Evolutionary conservation across 1,139 yeast genomes (phyloP), one percentile per base, ranked within the genome.

Genomic region (Candida mesenterica): DNA sequence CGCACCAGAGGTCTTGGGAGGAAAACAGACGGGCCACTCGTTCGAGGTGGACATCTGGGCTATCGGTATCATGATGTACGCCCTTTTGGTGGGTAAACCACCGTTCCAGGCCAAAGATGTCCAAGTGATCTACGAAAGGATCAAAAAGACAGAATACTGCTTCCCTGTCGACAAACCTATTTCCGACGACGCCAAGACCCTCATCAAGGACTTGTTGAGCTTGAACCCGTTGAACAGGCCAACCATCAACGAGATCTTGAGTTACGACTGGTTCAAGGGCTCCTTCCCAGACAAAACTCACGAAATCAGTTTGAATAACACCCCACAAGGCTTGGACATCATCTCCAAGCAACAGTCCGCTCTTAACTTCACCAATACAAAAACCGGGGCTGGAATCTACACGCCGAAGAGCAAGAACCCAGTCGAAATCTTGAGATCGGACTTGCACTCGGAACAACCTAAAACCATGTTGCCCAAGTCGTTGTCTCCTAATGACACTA

Each of bases 11-110:
- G 96, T 92, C 12, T 70, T 92, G 45, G 86, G 89, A 32, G 96
- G 96, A 18, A 87, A 88, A 53, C 77, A 74, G 37, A 79, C 83
- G 20, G 97, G 97, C 3, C 97, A 92, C 61, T 81, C 95, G 39
- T 89, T 81, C 55, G 96, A 89, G 59, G 97, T 89, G 28, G 98
- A 92, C 59, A 78, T 88, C 47, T 92, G 98, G 98, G 95, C 97
- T 5, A 80, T 89, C 49, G 98, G 98, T 42, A 87, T 92, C 41
- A 92, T 92, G 88, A 73, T 92, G 69, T 92, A 84, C 55, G 95
- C 97, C 4, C 74, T 92, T 62, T 69, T 92, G 37, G 74, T 84
- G 37, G 97, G 97, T 20, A 89, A 88, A 59, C 97, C 98, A 13
- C 98, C 98, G 3, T 92, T 92, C 65, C 98, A 92, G 65, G 89